A percentile compares a stretch with the other conserved stretches of the same genome.
phyloP scores from a whole-genome alignment of 352 stramenopile genomes.

The Blastocystis sp. region DNA sequence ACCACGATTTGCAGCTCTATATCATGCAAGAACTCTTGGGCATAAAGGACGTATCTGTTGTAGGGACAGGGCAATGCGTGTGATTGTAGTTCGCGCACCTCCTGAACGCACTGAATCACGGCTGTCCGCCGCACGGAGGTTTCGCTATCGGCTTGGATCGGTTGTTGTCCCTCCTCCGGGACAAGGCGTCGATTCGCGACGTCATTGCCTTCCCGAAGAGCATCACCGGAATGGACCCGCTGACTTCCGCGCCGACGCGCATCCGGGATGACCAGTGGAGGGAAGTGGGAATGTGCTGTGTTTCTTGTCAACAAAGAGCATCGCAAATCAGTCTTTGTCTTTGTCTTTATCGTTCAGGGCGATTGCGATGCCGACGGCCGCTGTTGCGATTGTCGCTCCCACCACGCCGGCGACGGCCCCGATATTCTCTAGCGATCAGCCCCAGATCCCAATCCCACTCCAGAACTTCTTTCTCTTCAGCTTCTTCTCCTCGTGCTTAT shows the following conservation, averaged over 20 bases:
- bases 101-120: conserved; percentile 79
- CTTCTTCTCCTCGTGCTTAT: too few species aligned
- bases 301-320: neutral
- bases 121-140: conserved; percentile 79
- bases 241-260: conserved; percentile 78
- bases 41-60: neutral
- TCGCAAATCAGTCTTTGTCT: too few species aligned
- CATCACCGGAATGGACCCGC: conserved; percentile 80
- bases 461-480: too few species aligned
- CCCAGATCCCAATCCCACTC: too few species aligned
- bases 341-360: too few species aligned
- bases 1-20: conserved; percentile 73
- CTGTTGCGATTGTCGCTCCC: too few species aligned
- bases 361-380: too few species aligned
- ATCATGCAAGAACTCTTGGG: conserved; percentile 6
- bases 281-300: conserved; percentile 30
- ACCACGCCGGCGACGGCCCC: too few species aligned
- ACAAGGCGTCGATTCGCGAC: conserved; percentile 77
- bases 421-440: too few species aligned
- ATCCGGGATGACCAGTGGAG: conserved; percentile 45
- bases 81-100: conserved; percentile 77
- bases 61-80: neutral
- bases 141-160: conserved; percentile 82
- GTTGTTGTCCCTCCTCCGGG: conserved; percentile 80
- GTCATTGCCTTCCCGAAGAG: conserved; percentile 87